Conservation (phyloP, 75 land plant species). For the Sequoiadendron giganteum region DNA sequence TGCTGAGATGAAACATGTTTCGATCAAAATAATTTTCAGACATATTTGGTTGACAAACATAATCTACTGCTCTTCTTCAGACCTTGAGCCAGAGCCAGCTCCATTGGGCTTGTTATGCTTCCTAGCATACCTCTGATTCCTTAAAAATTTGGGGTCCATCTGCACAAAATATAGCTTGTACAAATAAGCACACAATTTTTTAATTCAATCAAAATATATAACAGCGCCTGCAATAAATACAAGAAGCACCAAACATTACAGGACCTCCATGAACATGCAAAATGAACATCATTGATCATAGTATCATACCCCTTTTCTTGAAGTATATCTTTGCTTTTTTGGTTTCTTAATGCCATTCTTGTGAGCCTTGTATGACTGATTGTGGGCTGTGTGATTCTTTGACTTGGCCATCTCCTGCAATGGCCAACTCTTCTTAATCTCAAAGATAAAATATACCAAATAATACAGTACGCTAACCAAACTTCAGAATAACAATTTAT, state of each 20-base stretch:
- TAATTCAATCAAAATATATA: not conserved
- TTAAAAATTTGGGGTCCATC: slow-evolving; percentile 79
- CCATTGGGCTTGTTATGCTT: slow-evolving; percentile 58
- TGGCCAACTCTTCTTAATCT: not conserved
- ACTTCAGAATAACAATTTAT: not conserved
- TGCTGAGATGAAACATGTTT: not conserved
- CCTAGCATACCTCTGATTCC: slow-evolving; percentile 79
- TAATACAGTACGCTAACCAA: not conserved
- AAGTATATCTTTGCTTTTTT: slow-evolving; percentile 65
- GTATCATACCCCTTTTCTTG: slow-evolving; percentile 83
- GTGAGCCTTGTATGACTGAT: slow-evolving; percentile 86
- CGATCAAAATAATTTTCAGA: no score
- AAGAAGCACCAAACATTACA: not conserved
- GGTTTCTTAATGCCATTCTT: slow-evolving; percentile 93
- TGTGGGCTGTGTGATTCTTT: slow-evolving; percentile 94
- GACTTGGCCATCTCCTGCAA: slow-evolving; percentile 78
- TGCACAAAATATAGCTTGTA: slow-evolving; percentile 10
- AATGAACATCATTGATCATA: slow-evolving; percentile 4
- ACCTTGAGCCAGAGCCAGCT: slow-evolving; percentile 16
- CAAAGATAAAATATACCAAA: not conserved
- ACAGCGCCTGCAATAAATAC: not conserved
- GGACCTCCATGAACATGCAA: not conserved
- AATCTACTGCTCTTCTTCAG: slow-evolving; percentile 21
- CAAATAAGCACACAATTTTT: not conserved
- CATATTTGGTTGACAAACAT: no score